Conservation (phyloP, 495 filamentous ascomycete genomes). For the Penicillium salamii region DNA sequence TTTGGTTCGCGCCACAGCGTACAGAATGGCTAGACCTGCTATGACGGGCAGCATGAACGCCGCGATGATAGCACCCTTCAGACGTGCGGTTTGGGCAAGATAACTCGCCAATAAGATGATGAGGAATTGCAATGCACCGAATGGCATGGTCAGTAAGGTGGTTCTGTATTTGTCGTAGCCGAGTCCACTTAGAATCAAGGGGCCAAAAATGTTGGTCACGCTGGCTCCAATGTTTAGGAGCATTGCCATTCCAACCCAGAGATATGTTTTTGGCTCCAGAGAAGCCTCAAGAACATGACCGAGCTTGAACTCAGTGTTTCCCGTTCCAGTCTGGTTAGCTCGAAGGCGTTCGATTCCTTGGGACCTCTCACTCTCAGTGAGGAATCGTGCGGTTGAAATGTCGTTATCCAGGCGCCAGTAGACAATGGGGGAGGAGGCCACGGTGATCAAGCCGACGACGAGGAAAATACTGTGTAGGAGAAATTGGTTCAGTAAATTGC, state of each 20-base stretch:
- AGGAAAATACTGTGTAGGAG: conserved; percentile 36
- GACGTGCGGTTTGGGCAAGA: conserved; percentile 44
- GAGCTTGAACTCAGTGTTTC: conserved; percentile 43
- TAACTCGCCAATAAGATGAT: conserved; percentile 42
- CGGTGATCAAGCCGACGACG: conserved; percentile 48
- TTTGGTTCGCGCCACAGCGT: conserved; percentile 44
- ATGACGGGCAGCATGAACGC: conserved; percentile 54
- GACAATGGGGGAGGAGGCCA: conserved; percentile 39
- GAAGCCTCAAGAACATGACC: conserved; percentile 45
- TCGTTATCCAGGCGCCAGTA: conserved; percentile 49
- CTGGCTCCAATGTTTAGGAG: conserved; percentile 60
- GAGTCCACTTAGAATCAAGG: conserved; percentile 58
- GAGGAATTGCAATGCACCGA: conserved; percentile 45
- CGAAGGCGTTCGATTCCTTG: conserved; percentile 61
- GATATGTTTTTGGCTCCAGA: conserved; percentile 48
- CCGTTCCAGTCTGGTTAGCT: conserved; percentile 60
- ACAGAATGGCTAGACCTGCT: conserved; percentile 54
- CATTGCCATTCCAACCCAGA: conserved; percentile 51
- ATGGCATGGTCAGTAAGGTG: conserved; percentile 49
- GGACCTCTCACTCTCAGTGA: conserved; percentile 54
- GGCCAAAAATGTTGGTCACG: conserved; percentile 59
- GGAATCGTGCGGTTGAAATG: conserved; percentile 55
- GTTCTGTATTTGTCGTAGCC: conserved; percentile 57
- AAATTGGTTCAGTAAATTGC: not conserved
- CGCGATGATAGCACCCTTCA: conserved; percentile 51